Percentiles rank a stretch among this genome's conserved stretches.
phyloP scores from a whole-genome alignment of 1,284 basidiomycete genomes.

The Pseudomicrostroma phylloplanum region DNA sequence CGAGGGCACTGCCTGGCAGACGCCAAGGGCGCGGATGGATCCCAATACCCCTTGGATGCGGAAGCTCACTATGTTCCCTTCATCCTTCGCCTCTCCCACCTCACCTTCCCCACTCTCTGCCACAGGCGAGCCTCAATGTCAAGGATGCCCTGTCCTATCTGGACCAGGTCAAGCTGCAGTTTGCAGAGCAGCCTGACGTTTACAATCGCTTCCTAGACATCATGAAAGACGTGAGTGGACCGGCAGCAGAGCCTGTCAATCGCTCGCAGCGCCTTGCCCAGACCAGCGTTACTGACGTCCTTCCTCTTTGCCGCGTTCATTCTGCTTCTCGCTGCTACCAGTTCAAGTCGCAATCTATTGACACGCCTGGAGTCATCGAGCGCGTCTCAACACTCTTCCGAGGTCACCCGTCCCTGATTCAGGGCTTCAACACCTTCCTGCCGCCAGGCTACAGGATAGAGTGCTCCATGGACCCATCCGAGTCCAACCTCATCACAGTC shows the following conservation, averaged over 20 bases:
- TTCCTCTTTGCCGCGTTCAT: constrained; percentile 6
- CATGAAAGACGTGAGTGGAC: constrained; percentile 73
- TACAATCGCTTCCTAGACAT: constrained; percentile 97
- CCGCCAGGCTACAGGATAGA: constrained; percentile 96
- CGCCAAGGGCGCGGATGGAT: no score
- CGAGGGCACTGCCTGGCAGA: no score
- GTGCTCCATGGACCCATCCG: constrained; percentile 59
- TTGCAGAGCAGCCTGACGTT: constrained; percentile 84
- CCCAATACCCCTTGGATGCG: no score
- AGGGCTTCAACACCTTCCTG: constrained; percentile 98
- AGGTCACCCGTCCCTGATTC: constrained; percentile 85
- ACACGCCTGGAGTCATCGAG: constrained; percentile 96
- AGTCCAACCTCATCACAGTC: constrained; percentile 81
- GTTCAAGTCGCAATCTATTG: constrained; percentile 60
- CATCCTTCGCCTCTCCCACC: no score
- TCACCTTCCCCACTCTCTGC: not conserved
- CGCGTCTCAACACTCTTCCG: constrained; percentile 92
- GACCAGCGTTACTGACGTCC: constrained; percentile 1
- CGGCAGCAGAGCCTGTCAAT: constrained; percentile 6
- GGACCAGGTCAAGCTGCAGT: constrained; percentile 85
- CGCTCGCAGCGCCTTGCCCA: constrained; percentile 12
- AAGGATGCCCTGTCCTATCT: constrained; percentile 94
- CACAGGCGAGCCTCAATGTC: constrained; percentile 51
- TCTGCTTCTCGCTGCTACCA: constrained; percentile 13
- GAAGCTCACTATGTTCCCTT: no score